Conservation (phyloP, 2,329 filamentous ascomycete genomes). For the Talaromyces sp. region DNA sequence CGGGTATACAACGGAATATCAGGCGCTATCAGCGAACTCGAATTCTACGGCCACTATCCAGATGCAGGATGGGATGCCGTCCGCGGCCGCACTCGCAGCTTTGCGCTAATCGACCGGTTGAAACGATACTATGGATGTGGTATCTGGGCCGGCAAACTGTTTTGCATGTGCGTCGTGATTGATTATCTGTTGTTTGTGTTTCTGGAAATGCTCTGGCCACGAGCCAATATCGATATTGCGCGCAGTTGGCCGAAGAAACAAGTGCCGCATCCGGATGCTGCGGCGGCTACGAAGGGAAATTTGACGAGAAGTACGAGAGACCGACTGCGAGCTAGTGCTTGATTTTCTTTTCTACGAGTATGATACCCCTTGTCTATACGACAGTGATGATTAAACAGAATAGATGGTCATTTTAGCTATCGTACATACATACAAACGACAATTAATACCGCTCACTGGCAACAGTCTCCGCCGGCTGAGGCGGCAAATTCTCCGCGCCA, state of each 20-base stretch:
- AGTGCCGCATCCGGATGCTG: constrained; percentile 22
- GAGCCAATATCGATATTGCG: constrained; percentile 82
- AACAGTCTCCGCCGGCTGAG: constrained; percentile 19
- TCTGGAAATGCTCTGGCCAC: constrained; percentile 81
- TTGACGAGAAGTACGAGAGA: constrained; percentile 21
- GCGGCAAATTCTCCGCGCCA: constrained; percentile 32
- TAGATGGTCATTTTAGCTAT: background rate
- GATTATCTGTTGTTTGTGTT: constrained; percentile 90
- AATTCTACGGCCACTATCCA: constrained; percentile 81
- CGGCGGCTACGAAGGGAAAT: constrained; percentile 19
- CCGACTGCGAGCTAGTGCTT: constrained; percentile 18
- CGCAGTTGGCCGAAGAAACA: constrained; percentile 86
- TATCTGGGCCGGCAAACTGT: constrained; percentile 96
- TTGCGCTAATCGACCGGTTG: constrained; percentile 87
- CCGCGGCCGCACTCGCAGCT: constrained; percentile 72
- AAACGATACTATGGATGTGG: constrained; percentile 98
- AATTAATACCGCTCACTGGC: constrained; percentile 15
- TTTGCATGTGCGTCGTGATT: constrained; percentile 89
- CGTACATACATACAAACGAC: background rate
- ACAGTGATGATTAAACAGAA: background rate
- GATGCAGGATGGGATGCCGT: constrained; percentile 69
- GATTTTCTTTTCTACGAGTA: background rate
- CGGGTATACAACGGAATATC: constrained; percentile 92
- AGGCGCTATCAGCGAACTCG: constrained; percentile 77
- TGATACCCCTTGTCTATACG: background rate